Percentiles rank a stretch among this genome's conserved stretches.
These are phyloP conservation scores for Tarenaya hassleriana DNA, from an alignment of 345 rosid species.

Conservation along the genomic window DNA sequence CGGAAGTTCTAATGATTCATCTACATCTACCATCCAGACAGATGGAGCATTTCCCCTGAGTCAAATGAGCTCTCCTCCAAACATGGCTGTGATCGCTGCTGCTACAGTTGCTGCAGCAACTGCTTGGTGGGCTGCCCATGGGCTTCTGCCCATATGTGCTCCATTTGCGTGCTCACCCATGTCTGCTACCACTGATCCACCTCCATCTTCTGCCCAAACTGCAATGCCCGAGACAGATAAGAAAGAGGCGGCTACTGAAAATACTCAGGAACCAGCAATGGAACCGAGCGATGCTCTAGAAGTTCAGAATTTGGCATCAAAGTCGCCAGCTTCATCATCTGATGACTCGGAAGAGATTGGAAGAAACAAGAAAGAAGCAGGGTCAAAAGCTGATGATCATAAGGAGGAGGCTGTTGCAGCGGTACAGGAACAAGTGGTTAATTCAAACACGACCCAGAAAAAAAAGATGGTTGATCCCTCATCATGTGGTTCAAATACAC, in stretches of 20 bases:
- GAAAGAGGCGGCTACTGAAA: constrained; percentile 29
- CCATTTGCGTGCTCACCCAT: constrained; percentile 53
- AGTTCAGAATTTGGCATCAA: constrained; percentile 38
- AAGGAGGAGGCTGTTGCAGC: constrained; percentile 34
- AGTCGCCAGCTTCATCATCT: constrained; percentile 39
- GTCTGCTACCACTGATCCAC: constrained; percentile 36
- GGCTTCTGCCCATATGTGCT: constrained; percentile 78
- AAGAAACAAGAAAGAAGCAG: constrained; percentile 35
- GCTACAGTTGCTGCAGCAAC: constrained; percentile 95
- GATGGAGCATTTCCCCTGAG: constrained; percentile 26
- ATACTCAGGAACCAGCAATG: constrained; percentile 32
- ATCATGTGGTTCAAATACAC: constrained; percentile 89
- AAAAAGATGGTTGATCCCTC: constrained; percentile 77
- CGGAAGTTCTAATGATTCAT: constrained; percentile 46
- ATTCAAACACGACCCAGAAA: constrained; percentile 40
- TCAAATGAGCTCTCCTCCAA: constrained; percentile 47
- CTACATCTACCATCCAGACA: constrained; percentile 12
- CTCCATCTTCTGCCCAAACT: constrained; percentile 34
- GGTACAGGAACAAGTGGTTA: constrained; percentile 39
- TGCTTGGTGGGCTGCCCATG: constrained; percentile 99
- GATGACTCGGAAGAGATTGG: constrained; percentile 59
- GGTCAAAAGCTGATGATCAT: constrained; percentile 32
- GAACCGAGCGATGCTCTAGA: constrained; percentile 46
- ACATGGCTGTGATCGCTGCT: constrained; percentile 70
- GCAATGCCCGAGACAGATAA: constrained; percentile 25